Evolutionary conservation across 768 basidiomycete genomes (phyloP).

Genomic region (Hemileccinum rubropunctum): DNA sequence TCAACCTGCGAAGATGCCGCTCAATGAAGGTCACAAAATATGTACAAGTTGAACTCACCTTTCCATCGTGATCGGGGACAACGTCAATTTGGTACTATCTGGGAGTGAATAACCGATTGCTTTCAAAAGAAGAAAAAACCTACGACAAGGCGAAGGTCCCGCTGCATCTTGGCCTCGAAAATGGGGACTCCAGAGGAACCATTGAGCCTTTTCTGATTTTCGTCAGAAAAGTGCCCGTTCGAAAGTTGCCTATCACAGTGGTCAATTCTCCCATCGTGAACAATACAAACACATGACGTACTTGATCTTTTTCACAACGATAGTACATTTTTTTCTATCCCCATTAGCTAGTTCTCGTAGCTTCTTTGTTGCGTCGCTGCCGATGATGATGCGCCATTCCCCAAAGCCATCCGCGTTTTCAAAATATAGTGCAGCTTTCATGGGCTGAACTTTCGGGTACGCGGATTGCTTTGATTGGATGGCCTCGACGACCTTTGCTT

Average conservation of each 20-base stretch:
- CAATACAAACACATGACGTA: constrained; percentile 23
- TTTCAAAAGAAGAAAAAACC: constrained; percentile 11
- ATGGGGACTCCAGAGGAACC: constrained; percentile 50
- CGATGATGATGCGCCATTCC: constrained; percentile 59
- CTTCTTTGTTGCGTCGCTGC: constrained; percentile 46
- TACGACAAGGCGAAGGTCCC: constrained; percentile 50
- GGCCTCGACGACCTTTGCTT: neutral
- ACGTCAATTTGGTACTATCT: constrained; percentile 50
- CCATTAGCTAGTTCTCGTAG: constrained; percentile 46
- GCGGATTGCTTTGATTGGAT: constrained; percentile 20
- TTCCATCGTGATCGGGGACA: constrained; percentile 35
- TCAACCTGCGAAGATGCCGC: constrained; percentile 32
- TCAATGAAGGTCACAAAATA: neutral
- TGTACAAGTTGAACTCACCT: constrained; percentile 17
- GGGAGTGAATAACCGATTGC: neutral
- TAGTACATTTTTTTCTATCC: constrained; percentile 46
- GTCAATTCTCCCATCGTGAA: neutral
- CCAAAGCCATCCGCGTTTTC: constrained; percentile 60
- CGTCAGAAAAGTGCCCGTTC: constrained; percentile 62
- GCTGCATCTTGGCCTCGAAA: constrained; percentile 67
- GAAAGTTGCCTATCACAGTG: constrained; percentile 55
- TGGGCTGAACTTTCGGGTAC: constrained; percentile 50
- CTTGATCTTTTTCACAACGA: constrained; percentile 70
- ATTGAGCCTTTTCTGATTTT: constrained; percentile 63
- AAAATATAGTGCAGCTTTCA: constrained; percentile 61